These are phyloP conservation scores for Uromyces viciae-fabae DNA, from an alignment of 1,284 basidiomycete genomes.

Conservation along the genomic window DNA sequence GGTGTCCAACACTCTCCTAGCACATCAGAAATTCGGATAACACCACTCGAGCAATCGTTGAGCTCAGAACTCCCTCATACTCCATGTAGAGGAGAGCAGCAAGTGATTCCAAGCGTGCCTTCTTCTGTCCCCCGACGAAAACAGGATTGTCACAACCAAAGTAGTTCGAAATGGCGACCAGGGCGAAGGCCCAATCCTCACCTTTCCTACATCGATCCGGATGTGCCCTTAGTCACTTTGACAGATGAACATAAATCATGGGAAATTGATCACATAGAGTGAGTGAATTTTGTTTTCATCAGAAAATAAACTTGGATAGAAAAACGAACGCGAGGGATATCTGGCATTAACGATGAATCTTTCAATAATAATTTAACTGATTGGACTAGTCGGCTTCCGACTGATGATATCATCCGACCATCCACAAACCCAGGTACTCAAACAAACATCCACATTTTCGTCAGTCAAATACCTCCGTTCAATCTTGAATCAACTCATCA, in stretches of 20 bases:
- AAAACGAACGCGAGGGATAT: too few species aligned
- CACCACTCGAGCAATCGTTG: too few species aligned
- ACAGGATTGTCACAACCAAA: too few species aligned
- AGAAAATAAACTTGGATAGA: too few species aligned
- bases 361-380: too few species aligned
- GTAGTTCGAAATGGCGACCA: background rate
- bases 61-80: too few species aligned
- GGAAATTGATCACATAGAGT: slow-evolving; percentile 36
- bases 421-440: slow-evolving; percentile 23
- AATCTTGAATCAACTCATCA: background rate
- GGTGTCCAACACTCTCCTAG: too few species aligned
- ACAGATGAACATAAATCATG: slow-evolving; percentile 27
- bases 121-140: too few species aligned
- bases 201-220: background rate
- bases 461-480: background rate
- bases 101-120: too few species aligned
- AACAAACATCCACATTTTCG: slow-evolving; percentile 37
- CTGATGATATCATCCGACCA: slow-evolving; percentile 26
- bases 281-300: background rate
- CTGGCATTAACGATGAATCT: background rate
- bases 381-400: slow-evolving; percentile 24
- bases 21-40: too few species aligned
- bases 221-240: slow-evolving; percentile 16
- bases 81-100: background rate
- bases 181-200: background rate